Percentiles rank a stretch among this genome's conserved stretches.
These are phyloP conservation scores for Colletotrichum horii DNA, from an alignment of 2,329 filamentous ascomycete species.

Conservation along the genomic window DNA sequence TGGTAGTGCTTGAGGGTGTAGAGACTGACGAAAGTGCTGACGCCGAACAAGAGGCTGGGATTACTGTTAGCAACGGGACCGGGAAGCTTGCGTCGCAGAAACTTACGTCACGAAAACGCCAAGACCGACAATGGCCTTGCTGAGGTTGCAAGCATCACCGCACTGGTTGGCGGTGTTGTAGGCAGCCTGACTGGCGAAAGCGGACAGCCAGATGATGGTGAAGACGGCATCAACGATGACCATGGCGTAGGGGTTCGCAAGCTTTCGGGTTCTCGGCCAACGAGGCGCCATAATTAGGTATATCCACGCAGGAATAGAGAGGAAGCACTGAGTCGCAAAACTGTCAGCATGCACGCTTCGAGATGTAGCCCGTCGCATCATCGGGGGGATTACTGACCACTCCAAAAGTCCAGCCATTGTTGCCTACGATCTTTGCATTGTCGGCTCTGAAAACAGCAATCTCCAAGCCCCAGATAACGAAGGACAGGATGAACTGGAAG, in stretches of 20 bases:
- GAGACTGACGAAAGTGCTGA: slow-evolving; percentile 60
- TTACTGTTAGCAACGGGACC: slow-evolving; percentile 16
- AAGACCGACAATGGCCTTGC: slow-evolving; percentile 67
- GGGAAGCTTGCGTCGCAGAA: not conserved
- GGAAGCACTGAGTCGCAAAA: slow-evolving; percentile 59
- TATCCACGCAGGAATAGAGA: slow-evolving; percentile 67
- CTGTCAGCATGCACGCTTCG: slow-evolving; percentile 2
- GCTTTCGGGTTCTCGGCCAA: slow-evolving; percentile 64
- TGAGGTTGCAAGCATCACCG: slow-evolving; percentile 60
- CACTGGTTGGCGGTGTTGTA: slow-evolving; percentile 65
- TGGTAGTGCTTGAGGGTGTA: slow-evolving; percentile 68
- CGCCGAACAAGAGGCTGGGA: slow-evolving; percentile 60
- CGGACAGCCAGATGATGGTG: slow-evolving; percentile 68
- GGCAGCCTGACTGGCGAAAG: slow-evolving; percentile 68
- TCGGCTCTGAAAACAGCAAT: slow-evolving; percentile 62
- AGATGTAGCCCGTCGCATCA: not conserved
- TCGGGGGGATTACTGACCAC: slow-evolving; percentile 53
- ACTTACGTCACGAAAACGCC: slow-evolving; percentile 68
- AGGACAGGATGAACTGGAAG: slow-evolving; percentile 57
- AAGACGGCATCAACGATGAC: slow-evolving; percentile 62
- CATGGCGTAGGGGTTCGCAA: slow-evolving; percentile 68
- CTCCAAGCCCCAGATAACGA: slow-evolving; percentile 63
- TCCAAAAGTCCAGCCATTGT: slow-evolving; percentile 68
- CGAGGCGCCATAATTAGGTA: slow-evolving; percentile 70
- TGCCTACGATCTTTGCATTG: slow-evolving; percentile 55